Evolutionary conservation across 148 eudicot species (phyloP), one percentile per base, ranked within the genome.

Genomic region (Nyssa sinensis): DNA sequence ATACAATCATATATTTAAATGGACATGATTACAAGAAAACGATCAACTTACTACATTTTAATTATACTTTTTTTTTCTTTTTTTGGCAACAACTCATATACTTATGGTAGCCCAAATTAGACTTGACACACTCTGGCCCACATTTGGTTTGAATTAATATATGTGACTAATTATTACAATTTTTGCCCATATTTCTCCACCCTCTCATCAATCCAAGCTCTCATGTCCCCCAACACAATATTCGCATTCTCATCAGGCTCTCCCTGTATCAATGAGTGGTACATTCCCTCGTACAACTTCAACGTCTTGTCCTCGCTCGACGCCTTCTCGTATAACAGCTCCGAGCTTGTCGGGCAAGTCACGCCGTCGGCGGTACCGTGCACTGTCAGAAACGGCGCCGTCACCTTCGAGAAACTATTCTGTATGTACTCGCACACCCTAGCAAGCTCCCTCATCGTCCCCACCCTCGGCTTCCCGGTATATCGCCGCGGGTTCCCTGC

Each of bases 251-350:
- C 94, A 75, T 90, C 94, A 3, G 94, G 81, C 87, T 90, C 94
- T 0, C 94, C 94, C 72, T 90, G 94, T 58, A 90, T 86, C 83
- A 90, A 76, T 10, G 89, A 86, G 47, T 90, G 94, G 35, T 88
- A 86, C 91, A 90, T 81, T 10, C 90, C 94, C 60, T 90, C 91
- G 5, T 90, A 90, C 30, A 90, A 8, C 86, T 88, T 90, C 85
- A 90, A 39, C 2, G 79, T 70, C 81, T 90, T 90, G 73, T 90
- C 94, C 30, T 41, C 67, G 58, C 91, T 84, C 67, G 87, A 59
- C 8, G 88, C 91, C 81, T 86, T 90, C 75, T 90, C 91, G 64
- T 86, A 86, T 81, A 90, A 53, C 91, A 90, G 8, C 67, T 79
- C 66, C 3, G 94, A 90, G 37, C 91, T 74, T 1, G 87, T 66